Evolutionary conservation across 2,329 filamentous ascomycete genomes (phyloP), one percentile per base, ranked within the genome.

Genomic region (Paramyrothecium roridum): DNA sequence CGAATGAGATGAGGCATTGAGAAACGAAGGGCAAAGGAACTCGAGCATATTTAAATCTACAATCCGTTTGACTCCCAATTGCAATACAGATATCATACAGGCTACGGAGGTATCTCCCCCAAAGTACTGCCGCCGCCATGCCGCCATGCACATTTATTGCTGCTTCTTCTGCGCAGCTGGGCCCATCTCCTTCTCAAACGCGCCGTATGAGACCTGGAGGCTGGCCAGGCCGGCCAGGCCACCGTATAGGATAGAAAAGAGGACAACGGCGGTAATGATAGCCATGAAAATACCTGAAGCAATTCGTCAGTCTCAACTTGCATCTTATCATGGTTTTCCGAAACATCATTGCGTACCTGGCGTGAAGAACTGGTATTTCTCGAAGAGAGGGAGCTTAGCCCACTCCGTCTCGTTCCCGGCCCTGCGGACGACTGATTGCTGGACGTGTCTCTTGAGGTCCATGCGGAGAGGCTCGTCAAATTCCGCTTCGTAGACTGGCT

Each of bases 131-230:
- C 16, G 13, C 37, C 37, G n/a, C 37, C 37, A 19, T 19, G n/a
- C 13, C 13, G 37, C 37, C n/a, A 13, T 43, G 37, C 37, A 30
- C 26, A 45, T 62, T 64, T 67, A 70, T 61, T 73, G 63, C 59
- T 74, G 70, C 78, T 91, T 96, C 84, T 93, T 96, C 74, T 96
- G 90, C 33, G 89, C 89, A 40, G 86, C 80, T n/a, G 91, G 90
- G 0, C 92, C 91, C 80, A 91, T 96, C 64, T 97, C 93, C 80
- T 96, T 97, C 70, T 96, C 93, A 70, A 98, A 99, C 2, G 95
- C 92, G 59, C 90, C 91, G 71, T 98, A 98, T 1, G 91, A 90
- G 30, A 98, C 91, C 71, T 97, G 82, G 19, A 99, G 80, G 62
- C 91, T 93, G 8, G 83, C 78, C 13, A 98, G 79, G 16, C 90